Base-by-base conservation (phyloP, 78 protist genomes). In the Tieghemostelium lacteum region DNA sequence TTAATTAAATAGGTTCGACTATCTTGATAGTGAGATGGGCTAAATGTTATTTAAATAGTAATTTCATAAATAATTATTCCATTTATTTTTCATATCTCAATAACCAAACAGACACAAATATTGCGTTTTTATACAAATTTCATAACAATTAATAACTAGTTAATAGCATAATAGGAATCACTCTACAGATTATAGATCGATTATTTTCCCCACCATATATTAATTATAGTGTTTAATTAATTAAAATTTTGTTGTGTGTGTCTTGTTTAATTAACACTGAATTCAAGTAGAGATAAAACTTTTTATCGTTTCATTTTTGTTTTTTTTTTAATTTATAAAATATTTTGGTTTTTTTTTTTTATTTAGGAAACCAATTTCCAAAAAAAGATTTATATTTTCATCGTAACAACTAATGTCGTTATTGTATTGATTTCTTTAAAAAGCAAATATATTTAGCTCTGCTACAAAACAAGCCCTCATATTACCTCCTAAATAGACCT, bases 331-430 rank as follows among this genome's bases (percentile, higher is more conserved):
- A 24, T 39, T 31, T 36, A 19, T 34, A 14, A 16, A 28, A 17
- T 63, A 34, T 36, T 63, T 60, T 60, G n/a, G 19, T 22, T 60
- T 63, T 34, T 63, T 63, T 34, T 63, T 63, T 63, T 63, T 34
- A 34, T 63, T 45, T 6, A 45, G 10, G 10, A 45, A 45, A 45
- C 6, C 10, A 45, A 45, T 14, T 45, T 14, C 29, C 29, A 31
- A 63, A 31, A 20, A 63, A 36, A 36, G 17, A 28, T 34, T 5
- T 34, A 17, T 34, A 34, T 34, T 34, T 28, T 28, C 20, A 28
- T 34, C 20, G 0, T 17, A 16, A 34, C 34, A 34, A 7, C 20
- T 34, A 34, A 34, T 63, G 14, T 19, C 34, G n/a, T 10, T 34
- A 31, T 63, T 60, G 6, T 60, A 16, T 60, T 60, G n/a, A 60